phyloP scores from a whole-genome alignment of 2,329 filamentous ascomycete genomes.

The Thielaviopsis euricoi region DNA sequence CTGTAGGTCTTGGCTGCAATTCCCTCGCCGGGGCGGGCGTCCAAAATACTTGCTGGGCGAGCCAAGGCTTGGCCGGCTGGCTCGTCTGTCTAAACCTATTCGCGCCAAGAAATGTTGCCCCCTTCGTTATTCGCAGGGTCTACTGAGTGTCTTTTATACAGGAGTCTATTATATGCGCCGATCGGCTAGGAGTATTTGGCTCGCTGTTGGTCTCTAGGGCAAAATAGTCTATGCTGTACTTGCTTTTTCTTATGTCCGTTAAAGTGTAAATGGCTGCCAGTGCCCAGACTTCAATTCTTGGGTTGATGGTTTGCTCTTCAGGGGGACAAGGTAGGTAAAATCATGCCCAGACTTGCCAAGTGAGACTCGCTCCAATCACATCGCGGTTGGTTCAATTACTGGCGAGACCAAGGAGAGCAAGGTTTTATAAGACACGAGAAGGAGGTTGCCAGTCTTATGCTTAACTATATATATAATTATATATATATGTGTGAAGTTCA shows the following conservation, averaged over 20 bases:
- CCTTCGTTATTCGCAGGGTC: not conserved
- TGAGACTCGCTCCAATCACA: not conserved
- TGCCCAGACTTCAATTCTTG: not conserved
- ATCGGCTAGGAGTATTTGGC: not conserved
- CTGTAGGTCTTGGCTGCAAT: not conserved
- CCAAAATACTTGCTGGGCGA: not conserved
- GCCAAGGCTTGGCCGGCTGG: not conserved
- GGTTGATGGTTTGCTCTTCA: not conserved
- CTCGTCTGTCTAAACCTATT: not conserved
- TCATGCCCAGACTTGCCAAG: slow-evolving; percentile 3
- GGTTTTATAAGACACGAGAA: not conserved
- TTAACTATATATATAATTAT: not conserved
- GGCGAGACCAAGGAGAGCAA: not conserved
- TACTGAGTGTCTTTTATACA: not conserved
- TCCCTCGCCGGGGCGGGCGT: not conserved
- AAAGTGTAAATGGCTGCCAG: not conserved
- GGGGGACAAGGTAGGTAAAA: not conserved
- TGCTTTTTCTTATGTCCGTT: no score
- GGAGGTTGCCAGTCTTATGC: not conserved
- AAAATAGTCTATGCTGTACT: no score
- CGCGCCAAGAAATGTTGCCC: not conserved
- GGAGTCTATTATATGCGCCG: not conserved
- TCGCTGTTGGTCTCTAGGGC: not conserved
- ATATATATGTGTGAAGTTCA: not conserved
- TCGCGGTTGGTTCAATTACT: not conserved